These are phyloP conservation scores for Peltaster fructicola DNA, from an alignment of 2,329 filamentous ascomycete species.

Conservation along the genomic window DNA sequence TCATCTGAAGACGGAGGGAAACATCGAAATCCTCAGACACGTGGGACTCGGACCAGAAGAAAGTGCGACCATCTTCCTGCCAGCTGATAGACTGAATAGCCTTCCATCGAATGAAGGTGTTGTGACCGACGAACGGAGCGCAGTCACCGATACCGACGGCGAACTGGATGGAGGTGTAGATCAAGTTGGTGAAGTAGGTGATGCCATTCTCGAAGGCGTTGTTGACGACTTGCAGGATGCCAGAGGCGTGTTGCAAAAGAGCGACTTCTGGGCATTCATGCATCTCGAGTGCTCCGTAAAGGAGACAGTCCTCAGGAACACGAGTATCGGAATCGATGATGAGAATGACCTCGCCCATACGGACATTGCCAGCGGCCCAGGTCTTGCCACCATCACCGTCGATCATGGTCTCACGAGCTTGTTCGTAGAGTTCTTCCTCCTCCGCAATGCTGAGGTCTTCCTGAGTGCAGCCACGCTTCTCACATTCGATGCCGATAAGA, in stretches of 20 bases:
- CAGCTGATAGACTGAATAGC: constrained; percentile 42
- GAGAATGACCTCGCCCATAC: constrained; percentile 46
- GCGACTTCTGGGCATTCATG: constrained; percentile 50
- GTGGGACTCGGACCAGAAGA: constrained; percentile 59
- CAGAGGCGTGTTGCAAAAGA: constrained; percentile 54
- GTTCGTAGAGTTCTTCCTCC: constrained; percentile 4
- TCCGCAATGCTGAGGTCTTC: constrained; percentile 3
- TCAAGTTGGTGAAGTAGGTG: constrained; percentile 62
- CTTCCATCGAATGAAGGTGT: constrained; percentile 55
- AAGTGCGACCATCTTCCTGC: constrained; percentile 41
- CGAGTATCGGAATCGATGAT: constrained; percentile 54
- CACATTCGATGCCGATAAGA: constrained; percentile 2
- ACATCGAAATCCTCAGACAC: constrained; percentile 70
- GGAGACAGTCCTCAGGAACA: constrained; percentile 48
- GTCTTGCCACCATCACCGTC: constrained; percentile 26
- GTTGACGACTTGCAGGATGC: constrained; percentile 58
- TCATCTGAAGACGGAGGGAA: constrained; percentile 50
- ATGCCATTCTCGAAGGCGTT: constrained; percentile 61
- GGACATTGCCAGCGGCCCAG: constrained; percentile 43
- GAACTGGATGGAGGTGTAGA: constrained; percentile 57
- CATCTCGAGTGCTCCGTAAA: constrained; percentile 57
- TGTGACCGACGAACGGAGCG: constrained; percentile 62
- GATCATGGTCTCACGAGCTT: constrained; percentile 4
- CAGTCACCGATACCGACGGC: constrained; percentile 54
- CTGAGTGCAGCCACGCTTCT: constrained; percentile 2